phyloP scores from a whole-genome alignment of 495 filamentous ascomycete genomes.

The Tuber borchii region DNA sequence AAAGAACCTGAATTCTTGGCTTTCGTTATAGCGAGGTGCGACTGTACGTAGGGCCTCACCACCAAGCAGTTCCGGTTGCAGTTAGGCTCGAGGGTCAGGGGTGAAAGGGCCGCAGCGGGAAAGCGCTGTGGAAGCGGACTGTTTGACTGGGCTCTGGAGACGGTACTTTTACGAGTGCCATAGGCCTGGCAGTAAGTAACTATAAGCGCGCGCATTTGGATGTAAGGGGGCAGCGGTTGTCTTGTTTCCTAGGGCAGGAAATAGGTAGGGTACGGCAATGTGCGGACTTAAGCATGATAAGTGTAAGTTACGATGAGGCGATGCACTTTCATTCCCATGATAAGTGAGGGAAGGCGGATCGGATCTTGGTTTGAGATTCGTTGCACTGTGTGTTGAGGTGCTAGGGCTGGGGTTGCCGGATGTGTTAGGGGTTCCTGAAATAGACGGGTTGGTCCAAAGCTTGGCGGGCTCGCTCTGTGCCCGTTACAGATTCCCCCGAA shows the following conservation, averaged over 20 bases:
- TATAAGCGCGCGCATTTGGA: background rate
- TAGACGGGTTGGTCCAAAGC: background rate
- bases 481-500: background rate
- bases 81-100: background rate
- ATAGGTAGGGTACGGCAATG: background rate
- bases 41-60: background rate
- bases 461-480: background rate
- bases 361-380: background rate
- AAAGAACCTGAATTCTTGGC: no score
- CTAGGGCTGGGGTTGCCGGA: background rate
- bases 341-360: background rate
- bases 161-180: background rate
- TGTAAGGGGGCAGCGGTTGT: background rate
- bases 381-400: background rate
- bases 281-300: background rate
- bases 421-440: background rate
- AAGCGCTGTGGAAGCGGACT: background rate
- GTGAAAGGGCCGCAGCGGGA: background rate
- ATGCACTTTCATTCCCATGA: background rate
- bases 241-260: background rate
- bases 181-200: background rate
- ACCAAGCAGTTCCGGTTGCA: background rate
- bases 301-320: background rate
- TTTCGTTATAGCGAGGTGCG: no score
- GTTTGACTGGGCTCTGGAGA: background rate